Evolutionary conservation across 306 rosid genomes (phyloP), one percentile per base, ranked within the genome.

Genomic region (Comarum palustre): DNA sequence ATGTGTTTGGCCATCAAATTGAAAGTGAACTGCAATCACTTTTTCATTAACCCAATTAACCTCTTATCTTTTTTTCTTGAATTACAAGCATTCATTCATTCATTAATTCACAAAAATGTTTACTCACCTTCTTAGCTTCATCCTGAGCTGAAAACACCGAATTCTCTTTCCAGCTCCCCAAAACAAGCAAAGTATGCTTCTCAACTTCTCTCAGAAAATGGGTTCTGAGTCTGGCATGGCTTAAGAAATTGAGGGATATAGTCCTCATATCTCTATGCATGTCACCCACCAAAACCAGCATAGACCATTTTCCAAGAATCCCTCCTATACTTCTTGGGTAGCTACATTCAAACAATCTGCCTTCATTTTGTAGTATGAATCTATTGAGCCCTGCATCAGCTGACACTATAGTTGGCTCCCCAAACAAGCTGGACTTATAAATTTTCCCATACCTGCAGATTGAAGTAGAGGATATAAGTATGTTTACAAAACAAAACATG

Each of bases 261-360:
- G 65, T 79, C 73, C 99, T 81, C 99, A 95, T 91, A 66, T 90
- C 93, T 78, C 92, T 87, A 24, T 95, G 99, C 99, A 95, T 95
- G 91, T 95, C 99, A 15, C 99, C 99, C 13, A 91, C 99, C 2
- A 92, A 54, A n/a, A 95, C 99, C 82, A 95, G 63, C 99, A 95
- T 95, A 38, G 99, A 95, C 99, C 99, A 95, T 84, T 95, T 95
- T 9, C 99, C 99, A 1, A 95, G 88, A 82, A 95, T 91, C 27
- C 97, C 99, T 27, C 96, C 96, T 62, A 95, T 90, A 95, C 99
- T 95, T 82, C 86, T 81, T 1, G 99, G 99, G 45, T 95, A 95
- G 77, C 99, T 95, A 72, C 95, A 90, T 77, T 95, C 96, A 42
- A 95, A 95, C 82, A 91, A 66, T 78, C 89, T 88, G 32, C 99